phyloP scores from a whole-genome alignment of 1,284 basidiomycete genomes.

The Irpex lacteus region DNA sequence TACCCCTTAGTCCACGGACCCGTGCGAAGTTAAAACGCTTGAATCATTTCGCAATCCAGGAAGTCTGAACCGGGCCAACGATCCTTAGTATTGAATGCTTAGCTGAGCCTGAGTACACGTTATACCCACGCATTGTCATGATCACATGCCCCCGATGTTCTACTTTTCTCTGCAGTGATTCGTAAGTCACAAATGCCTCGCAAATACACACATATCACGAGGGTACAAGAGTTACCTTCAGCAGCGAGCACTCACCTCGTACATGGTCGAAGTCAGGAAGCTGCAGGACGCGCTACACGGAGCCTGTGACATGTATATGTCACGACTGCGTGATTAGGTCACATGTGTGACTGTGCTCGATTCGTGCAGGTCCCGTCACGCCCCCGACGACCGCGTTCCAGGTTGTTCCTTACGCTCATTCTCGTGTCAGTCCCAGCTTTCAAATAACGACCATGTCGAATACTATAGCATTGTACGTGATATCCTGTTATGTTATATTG shows the following conservation, averaged over 20 bases:
- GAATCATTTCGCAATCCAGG: neutral
- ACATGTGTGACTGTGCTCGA: too few relatives aligned
- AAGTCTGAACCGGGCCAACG: neutral
- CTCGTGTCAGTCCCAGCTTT: constrained; percentile 3
- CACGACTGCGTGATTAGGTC: too few relatives aligned
- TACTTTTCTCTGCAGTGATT: too few relatives aligned
- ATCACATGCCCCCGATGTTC: neutral
- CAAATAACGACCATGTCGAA: constrained; percentile 56
- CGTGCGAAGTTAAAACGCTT: neutral
- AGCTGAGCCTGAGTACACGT: neutral
- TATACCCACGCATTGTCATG: neutral
- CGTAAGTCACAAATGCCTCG: too few relatives aligned
- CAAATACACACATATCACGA: too few relatives aligned
- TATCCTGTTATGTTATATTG: constrained; percentile 25
- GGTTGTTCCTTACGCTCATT: neutral
- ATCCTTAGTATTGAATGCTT: neutral
- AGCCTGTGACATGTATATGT: too few relatives aligned
- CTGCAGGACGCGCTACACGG: too few relatives aligned
- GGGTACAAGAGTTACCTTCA: too few relatives aligned
- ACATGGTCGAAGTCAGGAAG: too few relatives aligned
- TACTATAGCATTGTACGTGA: constrained; percentile 62
- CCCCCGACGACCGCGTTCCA: too few relatives aligned
- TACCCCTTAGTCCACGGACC: neutral
- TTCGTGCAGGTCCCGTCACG: too few relatives aligned
- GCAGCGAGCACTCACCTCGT: too few relatives aligned